Percentiles rank a stretch among this genome's conserved stretches.
Conservation (phyloP, 208 protist species). For the Acanthamoeba healyi region DNA sequence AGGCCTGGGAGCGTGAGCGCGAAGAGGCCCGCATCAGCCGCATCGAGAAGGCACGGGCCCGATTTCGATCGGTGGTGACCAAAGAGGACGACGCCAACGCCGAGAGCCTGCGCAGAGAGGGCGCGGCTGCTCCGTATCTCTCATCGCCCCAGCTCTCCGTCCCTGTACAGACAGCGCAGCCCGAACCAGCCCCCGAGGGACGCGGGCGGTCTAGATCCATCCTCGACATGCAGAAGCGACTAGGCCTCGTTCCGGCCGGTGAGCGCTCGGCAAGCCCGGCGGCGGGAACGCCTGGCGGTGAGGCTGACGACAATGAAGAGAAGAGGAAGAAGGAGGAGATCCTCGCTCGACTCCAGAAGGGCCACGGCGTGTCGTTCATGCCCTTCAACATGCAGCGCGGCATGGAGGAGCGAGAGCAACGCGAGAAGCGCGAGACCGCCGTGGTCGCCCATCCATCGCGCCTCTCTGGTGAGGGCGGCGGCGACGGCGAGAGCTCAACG, state of each 20-base stretch:
- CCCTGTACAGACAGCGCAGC: background rate
- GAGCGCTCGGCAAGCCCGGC: background rate
- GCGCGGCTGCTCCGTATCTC: background rate
- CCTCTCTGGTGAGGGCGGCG: too few species aligned
- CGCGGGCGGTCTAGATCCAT: conserved; percentile 17
- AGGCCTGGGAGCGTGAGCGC: background rate
- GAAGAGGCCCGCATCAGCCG: conserved; percentile 28
- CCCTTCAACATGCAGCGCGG: conserved; percentile 7
- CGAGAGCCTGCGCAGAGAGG: background rate
- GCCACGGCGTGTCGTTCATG: background rate
- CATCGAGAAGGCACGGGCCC: conserved; percentile 10
- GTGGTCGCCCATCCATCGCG: background rate
- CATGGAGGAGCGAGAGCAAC: conserved; percentile 8
- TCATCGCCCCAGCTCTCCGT: background rate
- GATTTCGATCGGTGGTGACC: background rate
- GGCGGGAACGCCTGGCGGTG: background rate
- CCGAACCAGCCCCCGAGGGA: background rate
- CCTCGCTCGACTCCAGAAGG: conserved; percentile 33
- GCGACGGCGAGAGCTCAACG: background rate
- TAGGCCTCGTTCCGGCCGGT: background rate
- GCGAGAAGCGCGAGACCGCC: conserved; percentile 3
- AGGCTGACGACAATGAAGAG: background rate
- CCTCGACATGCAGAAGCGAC: conserved; percentile 57
- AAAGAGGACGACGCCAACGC: conserved; percentile 33
- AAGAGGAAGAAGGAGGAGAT: conserved; percentile 35